phyloP scores from a whole-genome alignment of 2,329 filamentous ascomycete species.

The Fusarium proliferatum region DNA sequence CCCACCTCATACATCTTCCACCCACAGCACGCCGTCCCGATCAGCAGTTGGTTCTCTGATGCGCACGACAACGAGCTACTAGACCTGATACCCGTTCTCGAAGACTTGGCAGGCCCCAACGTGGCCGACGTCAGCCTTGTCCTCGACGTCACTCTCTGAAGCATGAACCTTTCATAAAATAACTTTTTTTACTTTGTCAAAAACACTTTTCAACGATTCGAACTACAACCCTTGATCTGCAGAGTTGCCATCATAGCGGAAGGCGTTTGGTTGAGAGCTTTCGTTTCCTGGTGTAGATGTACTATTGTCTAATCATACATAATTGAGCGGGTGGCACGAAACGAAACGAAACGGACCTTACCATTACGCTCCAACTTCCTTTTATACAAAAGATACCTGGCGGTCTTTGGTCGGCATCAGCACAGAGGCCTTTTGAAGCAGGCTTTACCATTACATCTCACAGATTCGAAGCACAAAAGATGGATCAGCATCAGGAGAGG shows the following conservation, averaged over 20 bases:
- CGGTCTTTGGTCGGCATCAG: conserved; percentile 29
- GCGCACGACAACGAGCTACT: conserved; percentile 98
- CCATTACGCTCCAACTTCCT: conserved; percentile 38
- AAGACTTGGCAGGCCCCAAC: conserved; percentile 89
- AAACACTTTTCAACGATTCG: conserved; percentile 44
- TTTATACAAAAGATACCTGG: conserved; percentile 38
- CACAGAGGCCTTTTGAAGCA: conserved; percentile 40
- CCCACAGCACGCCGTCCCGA: conserved; percentile 97
- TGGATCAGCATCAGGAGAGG: conserved; percentile 43
- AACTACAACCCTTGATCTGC: conserved; percentile 51
- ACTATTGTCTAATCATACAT: conserved; percentile 65
- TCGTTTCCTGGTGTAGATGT: conserved; percentile 63
- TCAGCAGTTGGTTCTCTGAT: conserved; percentile 99
- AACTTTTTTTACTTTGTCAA: conserved; percentile 47
- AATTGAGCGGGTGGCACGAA: conserved; percentile 46
- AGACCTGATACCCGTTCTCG: conserved; percentile 96
- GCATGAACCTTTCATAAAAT: conserved; percentile 47
- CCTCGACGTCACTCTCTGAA: conserved; percentile 85
- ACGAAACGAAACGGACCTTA: conserved; percentile 39
- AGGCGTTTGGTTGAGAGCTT: conserved; percentile 64
- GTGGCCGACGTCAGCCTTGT: conserved; percentile 97
- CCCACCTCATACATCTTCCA: conserved; percentile 99
- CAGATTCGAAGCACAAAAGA: conserved; percentile 49
- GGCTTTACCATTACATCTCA: conserved; percentile 48
- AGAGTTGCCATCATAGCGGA: conserved; percentile 63